Percentiles rank a stretch among this genome's conserved stretches.
Conservation (phyloP, 148 eudicot species). For the Salicornia ramosissima region DNA sequence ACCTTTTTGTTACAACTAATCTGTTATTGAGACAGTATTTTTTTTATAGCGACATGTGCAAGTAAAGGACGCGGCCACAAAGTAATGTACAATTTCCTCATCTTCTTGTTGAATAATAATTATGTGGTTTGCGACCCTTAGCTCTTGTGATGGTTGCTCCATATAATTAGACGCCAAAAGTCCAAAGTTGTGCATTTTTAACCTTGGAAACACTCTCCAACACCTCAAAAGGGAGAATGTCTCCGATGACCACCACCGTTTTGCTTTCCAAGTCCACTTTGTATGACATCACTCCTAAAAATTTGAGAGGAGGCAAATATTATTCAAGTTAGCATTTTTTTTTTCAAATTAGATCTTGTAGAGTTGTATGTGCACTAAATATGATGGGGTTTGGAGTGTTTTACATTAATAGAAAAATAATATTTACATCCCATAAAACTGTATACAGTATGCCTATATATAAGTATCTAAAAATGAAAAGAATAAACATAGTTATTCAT, state of each 20-base stretch:
- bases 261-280: slow-evolving; percentile 81
- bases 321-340: neutral
- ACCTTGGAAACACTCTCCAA: slow-evolving; percentile 78
- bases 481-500: too few relatives aligned
- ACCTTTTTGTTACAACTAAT: too few relatives aligned
- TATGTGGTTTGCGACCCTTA: neutral
- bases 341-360: too few relatives aligned
- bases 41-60: too few relatives aligned
- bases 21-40: too few relatives aligned
- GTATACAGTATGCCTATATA: too few relatives aligned
- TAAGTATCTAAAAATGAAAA: too few relatives aligned
- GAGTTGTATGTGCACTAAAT: neutral
- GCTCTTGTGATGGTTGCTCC: neutral
- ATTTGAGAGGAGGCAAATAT: neutral
- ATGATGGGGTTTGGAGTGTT: too few relatives aligned
- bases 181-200: slow-evolving; percentile 73
- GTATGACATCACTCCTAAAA: slow-evolving; percentile 73
- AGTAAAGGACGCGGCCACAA: too few relatives aligned
- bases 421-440: too few relatives aligned
- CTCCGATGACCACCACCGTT: slow-evolving; percentile 89
- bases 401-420: too few relatives aligned
- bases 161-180: slow-evolving; percentile 24
- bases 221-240: slow-evolving; percentile 73
- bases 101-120: neutral
- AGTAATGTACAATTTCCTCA: slow-evolving; percentile 21